Conservation (phyloP, 2,329 filamentous ascomycete genomes). For the Erysiphe pulchra region DNA sequence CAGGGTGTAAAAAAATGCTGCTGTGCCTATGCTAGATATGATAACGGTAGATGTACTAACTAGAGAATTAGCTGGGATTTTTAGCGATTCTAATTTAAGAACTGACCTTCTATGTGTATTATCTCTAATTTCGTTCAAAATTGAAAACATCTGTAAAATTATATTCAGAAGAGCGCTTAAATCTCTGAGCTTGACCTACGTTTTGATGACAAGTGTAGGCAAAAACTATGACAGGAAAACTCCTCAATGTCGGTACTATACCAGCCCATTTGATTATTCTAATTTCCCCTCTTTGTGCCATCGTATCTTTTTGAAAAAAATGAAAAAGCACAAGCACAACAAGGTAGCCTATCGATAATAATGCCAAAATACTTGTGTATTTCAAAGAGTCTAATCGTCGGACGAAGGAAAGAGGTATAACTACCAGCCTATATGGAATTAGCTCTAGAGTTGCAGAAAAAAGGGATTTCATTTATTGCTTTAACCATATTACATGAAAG, state of each 20-base stretch:
- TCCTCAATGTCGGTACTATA: constrained; percentile 52
- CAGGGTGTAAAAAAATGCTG: constrained; percentile 66
- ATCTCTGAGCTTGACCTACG: constrained; percentile 19
- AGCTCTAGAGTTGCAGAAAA: constrained; percentile 1
- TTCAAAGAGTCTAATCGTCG: constrained; percentile 83
- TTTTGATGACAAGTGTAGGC: constrained; percentile 99
- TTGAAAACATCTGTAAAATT: constrained; percentile 67
- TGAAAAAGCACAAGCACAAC: constrained; percentile 86
- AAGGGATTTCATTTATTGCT: neutral
- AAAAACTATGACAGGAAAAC: constrained; percentile 86
- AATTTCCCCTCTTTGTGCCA: constrained; percentile 47
- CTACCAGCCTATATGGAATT: constrained; percentile 35
- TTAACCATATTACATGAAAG: constrained; percentile 43
- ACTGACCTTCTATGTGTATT: constrained; percentile 36
- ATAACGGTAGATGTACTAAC: constrained; percentile 53
- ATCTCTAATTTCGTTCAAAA: constrained; percentile 79
- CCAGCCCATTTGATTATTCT: constrained; percentile 58
- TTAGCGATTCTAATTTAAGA: too few relatives aligned
- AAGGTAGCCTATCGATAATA: constrained; percentile 83
- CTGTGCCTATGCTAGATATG: constrained; percentile 59
- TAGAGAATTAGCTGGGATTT: neutral
- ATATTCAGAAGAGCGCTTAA: too few relatives aligned
- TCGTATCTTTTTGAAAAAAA: constrained; percentile 53
- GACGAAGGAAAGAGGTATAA: constrained; percentile 85
- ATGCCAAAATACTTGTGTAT: constrained; percentile 78